Evolutionary conservation across 306 rosid species (phyloP).

Genomic region (Casuarina equisetifolia): DNA sequence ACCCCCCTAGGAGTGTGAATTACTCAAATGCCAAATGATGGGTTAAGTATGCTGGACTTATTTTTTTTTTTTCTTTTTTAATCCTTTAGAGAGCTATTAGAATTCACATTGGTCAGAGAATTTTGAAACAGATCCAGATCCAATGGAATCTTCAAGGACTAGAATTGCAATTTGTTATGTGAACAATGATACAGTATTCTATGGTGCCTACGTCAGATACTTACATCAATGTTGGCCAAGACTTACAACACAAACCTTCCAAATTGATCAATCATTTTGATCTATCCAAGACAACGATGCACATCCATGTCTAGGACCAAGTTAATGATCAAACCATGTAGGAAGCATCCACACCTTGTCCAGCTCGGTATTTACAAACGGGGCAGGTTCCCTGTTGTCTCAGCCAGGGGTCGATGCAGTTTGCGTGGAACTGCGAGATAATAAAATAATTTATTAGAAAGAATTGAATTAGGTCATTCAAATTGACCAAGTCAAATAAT

Average conservation of each 20-base stretch:
- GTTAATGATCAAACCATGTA: conserved; percentile 59
- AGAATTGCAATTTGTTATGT: background rate
- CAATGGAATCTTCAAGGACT: background rate
- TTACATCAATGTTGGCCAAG: conserved; percentile 35
- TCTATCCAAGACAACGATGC: conserved; percentile 6
- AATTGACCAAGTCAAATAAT: background rate
- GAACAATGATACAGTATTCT: conserved; percentile 17
- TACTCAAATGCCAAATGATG: too few species aligned
- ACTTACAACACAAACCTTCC: background rate
- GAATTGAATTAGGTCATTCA: background rate
- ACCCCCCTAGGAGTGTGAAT: too few species aligned
- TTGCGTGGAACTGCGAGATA: conserved; percentile 70
- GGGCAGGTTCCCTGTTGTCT: conserved; percentile 96
- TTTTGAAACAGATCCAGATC: background rate
- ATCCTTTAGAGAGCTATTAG: background rate
- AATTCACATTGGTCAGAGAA: background rate
- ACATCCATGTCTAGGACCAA: conserved; percentile 12
- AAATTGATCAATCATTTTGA: background rate
- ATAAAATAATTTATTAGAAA: conserved; percentile 13
- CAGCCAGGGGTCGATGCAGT: conserved; percentile 95
- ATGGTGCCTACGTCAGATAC: conserved; percentile 42
- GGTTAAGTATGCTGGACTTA: too few species aligned
- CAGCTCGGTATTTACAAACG: conserved; percentile 83
- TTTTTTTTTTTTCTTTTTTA: too few species aligned
- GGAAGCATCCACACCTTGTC: conserved; percentile 48